Conservation (phyloP, 2,329 filamentous ascomycete species). For the Mariannaea elegans region DNA sequence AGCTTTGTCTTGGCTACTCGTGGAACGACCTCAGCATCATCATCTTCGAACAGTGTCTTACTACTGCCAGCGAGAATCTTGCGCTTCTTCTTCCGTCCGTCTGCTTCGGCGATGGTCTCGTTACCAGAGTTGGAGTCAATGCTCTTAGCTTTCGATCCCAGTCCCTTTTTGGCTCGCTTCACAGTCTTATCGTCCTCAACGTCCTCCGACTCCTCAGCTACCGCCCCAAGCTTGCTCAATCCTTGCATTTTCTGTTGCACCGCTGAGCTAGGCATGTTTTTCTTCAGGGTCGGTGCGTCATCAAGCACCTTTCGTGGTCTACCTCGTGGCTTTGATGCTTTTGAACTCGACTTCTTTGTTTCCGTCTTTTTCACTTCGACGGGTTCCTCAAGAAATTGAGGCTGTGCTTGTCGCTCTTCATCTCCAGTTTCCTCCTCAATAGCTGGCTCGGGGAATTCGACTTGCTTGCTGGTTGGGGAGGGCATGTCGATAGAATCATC, state of each 20-base stretch:
- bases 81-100: constrained; percentile 73
- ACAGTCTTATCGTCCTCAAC: constrained; percentile 42
- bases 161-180: constrained; percentile 22
- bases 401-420: constrained; percentile 23
- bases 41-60: constrained; percentile 76
- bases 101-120: constrained; percentile 40
- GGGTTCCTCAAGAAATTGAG: constrained; percentile 17
- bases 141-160: constrained; percentile 24
- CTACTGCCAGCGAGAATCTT: constrained; percentile 72
- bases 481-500: constrained; percentile 46
- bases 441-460: constrained; percentile 37
- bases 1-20: constrained; percentile 47
- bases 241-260: constrained; percentile 46
- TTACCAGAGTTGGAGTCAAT: constrained; percentile 21
- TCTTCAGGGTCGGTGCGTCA: constrained; percentile 56
- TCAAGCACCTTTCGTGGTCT: constrained; percentile 54
- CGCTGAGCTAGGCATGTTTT: constrained; percentile 51
- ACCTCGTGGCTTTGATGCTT: constrained; percentile 52
- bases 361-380: constrained; percentile 9
- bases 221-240: constrained; percentile 48
- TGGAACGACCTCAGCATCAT: constrained; percentile 58
- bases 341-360: constrained; percentile 26
- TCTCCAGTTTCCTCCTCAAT: constrained; percentile 46
- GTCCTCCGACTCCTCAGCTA: constrained; percentile 48
- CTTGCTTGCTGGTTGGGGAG: constrained; percentile 33